Evolutionary conservation across 192 early-diverging fungal species (phyloP).

Genomic region (Neocallimastix lanati): DNA sequence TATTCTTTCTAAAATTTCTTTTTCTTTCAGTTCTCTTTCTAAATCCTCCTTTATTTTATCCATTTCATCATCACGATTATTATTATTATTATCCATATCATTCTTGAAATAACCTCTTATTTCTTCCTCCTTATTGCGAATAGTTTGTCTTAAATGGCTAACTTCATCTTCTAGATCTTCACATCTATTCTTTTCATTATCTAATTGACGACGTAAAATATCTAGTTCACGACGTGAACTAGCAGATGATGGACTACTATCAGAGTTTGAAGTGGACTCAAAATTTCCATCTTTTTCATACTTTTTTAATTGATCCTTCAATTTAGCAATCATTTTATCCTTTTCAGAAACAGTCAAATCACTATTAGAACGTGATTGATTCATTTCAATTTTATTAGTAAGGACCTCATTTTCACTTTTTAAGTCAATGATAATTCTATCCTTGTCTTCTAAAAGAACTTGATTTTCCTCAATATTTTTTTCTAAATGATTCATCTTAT

Average conservation of each 20-base stretch:
- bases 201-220: background rate
- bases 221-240: background rate
- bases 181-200: background rate
- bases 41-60: background rate
- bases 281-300: background rate
- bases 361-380: background rate
- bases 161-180: background rate
- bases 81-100: background rate
- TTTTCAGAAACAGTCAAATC: background rate
- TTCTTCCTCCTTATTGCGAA: background rate
- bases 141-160: background rate
- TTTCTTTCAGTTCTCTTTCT: background rate
- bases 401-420: constrained; percentile 20
- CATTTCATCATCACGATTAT: too few relatives aligned
- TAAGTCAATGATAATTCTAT: constrained; percentile 20
- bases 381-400: constrained; percentile 18
- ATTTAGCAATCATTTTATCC: background rate
- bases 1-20: background rate
- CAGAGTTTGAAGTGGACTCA: background rate
- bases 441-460: constrained; percentile 14
- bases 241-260: background rate
- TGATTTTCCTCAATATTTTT: constrained; percentile 13
- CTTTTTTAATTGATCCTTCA: background rate
- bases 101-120: background rate
- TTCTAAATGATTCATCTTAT: constrained; percentile 4